Percentiles rank a stretch among this genome's conserved stretches.
phyloP scores from a whole-genome alignment of 78 protist genomes.

The Dictyostelium purpureum region DNA sequence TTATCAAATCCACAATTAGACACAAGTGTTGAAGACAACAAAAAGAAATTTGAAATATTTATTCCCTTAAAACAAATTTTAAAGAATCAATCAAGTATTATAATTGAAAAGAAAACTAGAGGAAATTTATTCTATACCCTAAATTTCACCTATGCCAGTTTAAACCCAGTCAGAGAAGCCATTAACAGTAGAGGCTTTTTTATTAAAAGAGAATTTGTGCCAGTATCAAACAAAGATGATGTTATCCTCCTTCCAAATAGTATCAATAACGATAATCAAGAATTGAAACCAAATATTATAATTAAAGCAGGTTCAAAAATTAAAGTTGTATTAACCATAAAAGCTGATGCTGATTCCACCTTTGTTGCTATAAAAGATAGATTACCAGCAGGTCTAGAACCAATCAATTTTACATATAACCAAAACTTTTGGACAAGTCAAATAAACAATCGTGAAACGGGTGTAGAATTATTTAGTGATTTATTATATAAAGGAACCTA shows the following conservation, averaged over 20 bases:
- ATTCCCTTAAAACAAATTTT: conserved; percentile 27
- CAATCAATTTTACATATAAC: background rate
- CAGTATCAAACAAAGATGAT: background rate
- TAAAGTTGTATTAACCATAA: conserved; percentile 6
- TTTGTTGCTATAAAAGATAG: conserved; percentile 34
- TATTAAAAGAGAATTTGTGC: conserved; percentile 2
- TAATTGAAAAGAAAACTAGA: conserved; percentile 24
- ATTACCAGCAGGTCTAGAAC: conserved; percentile 62
- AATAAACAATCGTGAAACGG: conserved; percentile 26
- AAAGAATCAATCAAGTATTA: conserved; percentile 22
- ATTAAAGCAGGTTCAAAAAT: conserved; percentile 35
- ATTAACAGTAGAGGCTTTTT: background rate
- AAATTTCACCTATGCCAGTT: conserved; percentile 5
- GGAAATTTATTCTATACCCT: conserved; percentile 7
- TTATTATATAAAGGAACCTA: conserved; percentile 13
- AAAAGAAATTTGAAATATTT: background rate
- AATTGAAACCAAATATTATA: background rate
- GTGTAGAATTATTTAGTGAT: conserved; percentile 32
- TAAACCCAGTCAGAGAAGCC: background rate
- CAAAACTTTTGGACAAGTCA: conserved; percentile 9
- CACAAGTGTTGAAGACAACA: too few relatives aligned
- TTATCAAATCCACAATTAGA: too few relatives aligned
- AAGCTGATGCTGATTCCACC: background rate
- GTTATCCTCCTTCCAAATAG: background rate
- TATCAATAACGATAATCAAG: background rate